Evolutionary conservation across 306 rosid genomes (phyloP).

Genomic region (Fragaria iinumae): DNA sequence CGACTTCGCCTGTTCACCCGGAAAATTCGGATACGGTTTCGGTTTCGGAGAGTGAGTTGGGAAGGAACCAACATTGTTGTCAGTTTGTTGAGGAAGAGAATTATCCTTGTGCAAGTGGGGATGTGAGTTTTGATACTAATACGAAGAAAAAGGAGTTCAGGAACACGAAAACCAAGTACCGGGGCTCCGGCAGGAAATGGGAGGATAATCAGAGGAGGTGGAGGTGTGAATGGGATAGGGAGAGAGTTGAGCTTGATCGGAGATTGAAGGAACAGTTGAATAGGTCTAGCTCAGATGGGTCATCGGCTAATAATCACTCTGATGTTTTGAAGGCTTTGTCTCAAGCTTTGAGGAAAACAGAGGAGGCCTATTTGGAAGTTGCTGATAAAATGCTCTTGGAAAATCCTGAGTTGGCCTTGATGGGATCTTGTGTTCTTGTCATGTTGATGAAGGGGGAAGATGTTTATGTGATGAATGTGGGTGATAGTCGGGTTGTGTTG

Average conservation of each 20-base stretch:
- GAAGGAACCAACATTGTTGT: slow-evolving; percentile 45
- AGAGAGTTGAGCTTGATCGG: slow-evolving; percentile 81
- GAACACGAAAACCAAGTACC: slow-evolving; percentile 45
- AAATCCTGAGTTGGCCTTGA: slow-evolving; percentile 90
- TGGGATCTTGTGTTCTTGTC: slow-evolving; percentile 99
- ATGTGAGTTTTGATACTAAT: slow-evolving; percentile 38
- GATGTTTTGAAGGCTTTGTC: slow-evolving; percentile 87
- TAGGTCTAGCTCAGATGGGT: slow-evolving; percentile 41
- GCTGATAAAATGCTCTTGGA: slow-evolving; percentile 80
- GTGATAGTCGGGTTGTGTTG: slow-evolving; percentile 88
- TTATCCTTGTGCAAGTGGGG: slow-evolving; percentile 50
- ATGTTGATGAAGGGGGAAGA: slow-evolving; percentile 97
- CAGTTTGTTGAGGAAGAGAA: slow-evolving; percentile 60
- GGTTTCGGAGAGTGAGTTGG: slow-evolving; percentile 32
- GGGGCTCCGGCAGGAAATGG: slow-evolving; percentile 60
- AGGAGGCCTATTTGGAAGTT: slow-evolving; percentile 75
- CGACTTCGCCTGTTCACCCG: slow-evolving; percentile 28
- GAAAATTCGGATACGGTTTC: slow-evolving; percentile 37
- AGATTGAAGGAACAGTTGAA: slow-evolving; percentile 68
- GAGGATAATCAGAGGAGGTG: slow-evolving; percentile 90
- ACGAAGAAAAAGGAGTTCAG: slow-evolving; percentile 30
- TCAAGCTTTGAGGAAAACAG: slow-evolving; percentile 78
- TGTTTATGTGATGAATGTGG: slow-evolving; percentile 91
- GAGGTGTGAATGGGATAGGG: slow-evolving; percentile 94
- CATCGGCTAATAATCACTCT: slow-evolving; percentile 42